Conservation (phyloP, 306 rosid genomes). For the Sindora glabra region DNA sequence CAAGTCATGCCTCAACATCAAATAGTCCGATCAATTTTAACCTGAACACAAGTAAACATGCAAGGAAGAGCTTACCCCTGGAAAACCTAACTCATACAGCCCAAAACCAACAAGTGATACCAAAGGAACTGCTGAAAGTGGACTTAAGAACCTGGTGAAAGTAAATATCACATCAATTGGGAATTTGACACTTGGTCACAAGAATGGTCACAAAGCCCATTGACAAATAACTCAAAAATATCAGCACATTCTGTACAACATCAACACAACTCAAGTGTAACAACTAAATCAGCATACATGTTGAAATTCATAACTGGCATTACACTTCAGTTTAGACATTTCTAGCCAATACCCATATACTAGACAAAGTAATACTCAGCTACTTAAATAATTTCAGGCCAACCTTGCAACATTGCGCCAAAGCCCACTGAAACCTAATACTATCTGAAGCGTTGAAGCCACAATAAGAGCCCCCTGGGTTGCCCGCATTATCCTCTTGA, state of each 20-base stretch:
- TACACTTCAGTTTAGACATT: too few species aligned
- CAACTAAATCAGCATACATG: too few species aligned
- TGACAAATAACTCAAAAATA: too few species aligned
- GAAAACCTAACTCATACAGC: constrained; percentile 76
- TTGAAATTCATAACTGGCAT: too few species aligned
- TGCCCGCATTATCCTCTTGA: constrained; percentile 88
- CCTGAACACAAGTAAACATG: too few species aligned
- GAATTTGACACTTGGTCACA: constrained; percentile 13
- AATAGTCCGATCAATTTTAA: too few species aligned
- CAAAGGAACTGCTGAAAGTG: constrained; percentile 84
- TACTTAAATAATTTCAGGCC: neutral
- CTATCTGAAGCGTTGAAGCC: constrained; percentile 94
- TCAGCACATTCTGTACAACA: too few species aligned
- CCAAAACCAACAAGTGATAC: constrained; percentile 90
- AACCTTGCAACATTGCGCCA: constrained; percentile 98
- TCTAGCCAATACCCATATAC: too few species aligned
- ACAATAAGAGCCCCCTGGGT: constrained; percentile 96
- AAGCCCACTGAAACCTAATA: constrained; percentile 96
- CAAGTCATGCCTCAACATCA: too few species aligned
- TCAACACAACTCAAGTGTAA: too few species aligned
- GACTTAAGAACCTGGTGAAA: constrained; percentile 71
- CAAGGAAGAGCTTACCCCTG: constrained; percentile 81
- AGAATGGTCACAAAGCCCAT: neutral
- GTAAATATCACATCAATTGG: too few species aligned
- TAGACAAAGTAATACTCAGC: too few species aligned